These are phyloP conservation scores for Epicoccum sorghinum DNA, from an alignment of 2,329 filamentous ascomycete genomes.

Conservation along the genomic window DNA sequence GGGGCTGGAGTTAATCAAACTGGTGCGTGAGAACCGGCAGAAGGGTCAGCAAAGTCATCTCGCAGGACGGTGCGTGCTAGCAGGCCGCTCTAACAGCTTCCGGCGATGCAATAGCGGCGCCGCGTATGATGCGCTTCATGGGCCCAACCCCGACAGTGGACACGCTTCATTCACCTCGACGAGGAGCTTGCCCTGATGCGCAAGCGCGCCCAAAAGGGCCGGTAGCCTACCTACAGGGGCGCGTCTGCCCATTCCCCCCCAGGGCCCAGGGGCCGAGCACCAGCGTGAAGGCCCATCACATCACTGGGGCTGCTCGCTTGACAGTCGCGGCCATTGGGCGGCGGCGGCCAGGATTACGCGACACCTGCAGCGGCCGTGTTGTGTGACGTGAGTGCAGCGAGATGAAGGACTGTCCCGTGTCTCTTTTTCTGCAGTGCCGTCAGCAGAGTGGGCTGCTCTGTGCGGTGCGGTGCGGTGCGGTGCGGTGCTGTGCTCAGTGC, in stretches of 20 bases:
- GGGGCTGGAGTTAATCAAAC: conserved; percentile 26
- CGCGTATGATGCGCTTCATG: conserved; percentile 12
- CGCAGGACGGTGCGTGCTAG: conserved; percentile 16
- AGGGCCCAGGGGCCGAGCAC: too few species aligned
- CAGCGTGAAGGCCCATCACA: conserved; percentile 6
- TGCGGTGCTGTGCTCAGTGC: neutral
- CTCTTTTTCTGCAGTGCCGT: conserved; percentile 16
- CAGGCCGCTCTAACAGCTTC: conserved; percentile 9
- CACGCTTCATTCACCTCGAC: neutral
- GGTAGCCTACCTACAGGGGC: conserved; percentile 7
- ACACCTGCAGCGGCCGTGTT: conserved; percentile 17
- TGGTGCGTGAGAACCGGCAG: conserved; percentile 34
- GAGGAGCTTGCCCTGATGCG: conserved; percentile 14
- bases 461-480: conserved; percentile 2
- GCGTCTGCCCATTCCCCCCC: too few species aligned
- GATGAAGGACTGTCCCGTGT: conserved; percentile 14
- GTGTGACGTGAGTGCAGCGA: conserved; percentile 18
- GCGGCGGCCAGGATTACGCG: conserved; percentile 24
- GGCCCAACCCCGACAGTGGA: conserved; percentile 1
- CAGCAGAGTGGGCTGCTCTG: conserved; percentile 14
- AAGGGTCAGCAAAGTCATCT: conserved; percentile 24
- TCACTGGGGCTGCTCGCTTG: conserved; percentile 32
- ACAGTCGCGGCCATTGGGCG: conserved; percentile 28
- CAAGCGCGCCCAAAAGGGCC: conserved; percentile 19
- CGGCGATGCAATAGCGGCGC: conserved; percentile 12